Evolutionary conservation across 495 filamentous ascomycete species (phyloP).

Genomic region (Penicillium simplicissimum): DNA sequence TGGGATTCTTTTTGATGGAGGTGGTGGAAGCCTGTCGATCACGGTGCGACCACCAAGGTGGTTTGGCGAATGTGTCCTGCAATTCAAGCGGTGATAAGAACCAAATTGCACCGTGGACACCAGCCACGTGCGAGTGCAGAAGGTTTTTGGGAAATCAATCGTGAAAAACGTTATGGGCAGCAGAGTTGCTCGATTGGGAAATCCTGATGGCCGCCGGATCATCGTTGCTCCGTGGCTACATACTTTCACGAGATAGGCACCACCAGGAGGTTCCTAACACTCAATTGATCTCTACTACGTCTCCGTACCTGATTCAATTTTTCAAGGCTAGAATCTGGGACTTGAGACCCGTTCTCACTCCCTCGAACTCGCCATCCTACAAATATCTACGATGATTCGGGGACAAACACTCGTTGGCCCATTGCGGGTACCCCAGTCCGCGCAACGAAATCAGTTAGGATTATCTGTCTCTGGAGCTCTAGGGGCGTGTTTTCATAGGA

Average conservation of each 20-base stretch:
- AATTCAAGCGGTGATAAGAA: neutral
- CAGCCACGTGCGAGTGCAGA: conserved; percentile 1
- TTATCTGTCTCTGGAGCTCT: no score
- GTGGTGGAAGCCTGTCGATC: neutral
- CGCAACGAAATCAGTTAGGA: no score
- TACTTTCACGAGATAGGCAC: neutral
- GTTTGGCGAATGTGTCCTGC: neutral
- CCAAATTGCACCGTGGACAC: neutral
- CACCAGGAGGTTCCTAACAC: neutral
- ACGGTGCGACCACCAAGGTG: neutral
- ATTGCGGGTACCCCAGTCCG: no score
- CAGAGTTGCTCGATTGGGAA: conserved; percentile 39
- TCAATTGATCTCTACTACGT: no score
- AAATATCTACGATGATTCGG: no score
- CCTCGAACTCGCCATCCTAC: no score
- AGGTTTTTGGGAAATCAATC: conserved; percentile 17
- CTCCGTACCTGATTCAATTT: no score
- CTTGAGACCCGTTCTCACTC: no score
- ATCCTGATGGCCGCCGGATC: conserved; percentile 34
- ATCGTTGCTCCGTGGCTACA: conserved; percentile 31
- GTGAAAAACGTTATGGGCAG: conserved; percentile 17
- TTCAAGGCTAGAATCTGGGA: no score
- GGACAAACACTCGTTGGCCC: no score
- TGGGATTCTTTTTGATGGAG: conserved; percentile 5
- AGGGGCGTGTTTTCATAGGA: no score